Conservation (phyloP, 164 flowering plant genomes). For the Litsea cubeba region DNA sequence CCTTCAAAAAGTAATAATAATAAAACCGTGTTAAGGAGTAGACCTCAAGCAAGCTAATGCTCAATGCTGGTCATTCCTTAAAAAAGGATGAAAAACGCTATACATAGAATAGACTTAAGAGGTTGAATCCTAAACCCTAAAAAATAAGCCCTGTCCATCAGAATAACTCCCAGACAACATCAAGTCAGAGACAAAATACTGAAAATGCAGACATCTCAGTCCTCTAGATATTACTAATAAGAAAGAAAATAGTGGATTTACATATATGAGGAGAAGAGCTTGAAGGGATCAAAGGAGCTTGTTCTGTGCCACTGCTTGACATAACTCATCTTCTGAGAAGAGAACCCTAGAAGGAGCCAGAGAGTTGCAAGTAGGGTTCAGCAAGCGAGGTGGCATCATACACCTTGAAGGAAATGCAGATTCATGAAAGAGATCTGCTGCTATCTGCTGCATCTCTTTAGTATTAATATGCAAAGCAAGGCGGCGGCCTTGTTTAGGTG, state of each 20-base stretch:
- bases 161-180: too few species aligned
- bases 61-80: too few species aligned
- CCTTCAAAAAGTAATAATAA: too few species aligned
- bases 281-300: slow-evolving; percentile 47
- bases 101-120: too few species aligned
- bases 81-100: too few species aligned
- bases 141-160: too few species aligned
- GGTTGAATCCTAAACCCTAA: too few species aligned
- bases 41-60: too few species aligned
- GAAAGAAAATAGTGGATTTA: not conserved
- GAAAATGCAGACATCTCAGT: too few species aligned
- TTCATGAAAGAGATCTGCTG: slow-evolving; percentile 81
- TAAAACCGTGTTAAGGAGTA: too few species aligned
- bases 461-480: slow-evolving; percentile 60
- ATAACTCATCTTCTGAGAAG: slow-evolving; percentile 85
- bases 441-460: slow-evolving; percentile 62
- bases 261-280: not conserved
- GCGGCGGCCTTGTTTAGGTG: slow-evolving; percentile 73
- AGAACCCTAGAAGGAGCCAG: slow-evolving; percentile 76
- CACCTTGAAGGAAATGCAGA: slow-evolving; percentile 54
- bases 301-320: slow-evolving; percentile 96
- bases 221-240: too few species aligned
- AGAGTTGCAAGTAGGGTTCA: slow-evolving; percentile 57
- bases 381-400: slow-evolving; percentile 51
- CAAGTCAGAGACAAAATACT: too few species aligned